Percentiles rank a stretch among this genome's conserved stretches.
Conservation (phyloP, 2,329 filamentous ascomycete genomes). For the Fusarium tuaranense region DNA sequence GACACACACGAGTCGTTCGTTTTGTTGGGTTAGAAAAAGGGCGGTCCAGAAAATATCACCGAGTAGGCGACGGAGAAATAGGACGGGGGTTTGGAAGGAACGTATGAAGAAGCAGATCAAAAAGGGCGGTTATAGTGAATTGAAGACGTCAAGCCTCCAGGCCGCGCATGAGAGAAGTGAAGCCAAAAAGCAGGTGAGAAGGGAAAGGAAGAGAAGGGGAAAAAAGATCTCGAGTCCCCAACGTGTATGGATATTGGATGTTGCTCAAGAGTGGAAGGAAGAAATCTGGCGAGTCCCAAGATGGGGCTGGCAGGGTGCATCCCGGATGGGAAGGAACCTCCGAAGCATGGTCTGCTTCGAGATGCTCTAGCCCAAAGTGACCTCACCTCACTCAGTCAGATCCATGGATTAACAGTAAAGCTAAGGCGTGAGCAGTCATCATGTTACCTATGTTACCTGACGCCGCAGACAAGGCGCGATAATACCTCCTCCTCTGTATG, state of each 20-base stretch:
- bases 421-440: constrained; percentile 11
- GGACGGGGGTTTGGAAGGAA: constrained; percentile 19
- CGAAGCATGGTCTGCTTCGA: constrained; percentile 34
- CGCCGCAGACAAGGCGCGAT: neutral
- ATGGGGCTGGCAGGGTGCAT: constrained; percentile 34
- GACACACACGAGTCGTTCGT: neutral
- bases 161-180: constrained; percentile 28
- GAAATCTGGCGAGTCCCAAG: constrained; percentile 9
- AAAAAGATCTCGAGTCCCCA: constrained; percentile 12
- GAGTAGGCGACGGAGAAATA: neutral
- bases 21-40: neutral
- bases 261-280: neutral
- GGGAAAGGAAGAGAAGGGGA: neutral
- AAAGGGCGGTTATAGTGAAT: constrained; percentile 21
- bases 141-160: constrained; percentile 38
- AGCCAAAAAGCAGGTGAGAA: constrained; percentile 11
- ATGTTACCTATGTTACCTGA: neutral
- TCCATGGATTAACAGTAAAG: neutral
- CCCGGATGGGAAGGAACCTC: constrained; percentile 38
- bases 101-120: constrained; percentile 30
- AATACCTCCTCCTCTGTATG: neutral
- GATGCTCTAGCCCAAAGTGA: constrained; percentile 27
- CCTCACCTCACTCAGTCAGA: constrained; percentile 18
- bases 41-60: neutral
- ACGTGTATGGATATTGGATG: constrained; percentile 8